Evolutionary conservation across 2,329 filamentous ascomycete species (phyloP), one percentile per base, ranked within the genome.

Genomic region (Phymatotrichopsis omnivora): DNA sequence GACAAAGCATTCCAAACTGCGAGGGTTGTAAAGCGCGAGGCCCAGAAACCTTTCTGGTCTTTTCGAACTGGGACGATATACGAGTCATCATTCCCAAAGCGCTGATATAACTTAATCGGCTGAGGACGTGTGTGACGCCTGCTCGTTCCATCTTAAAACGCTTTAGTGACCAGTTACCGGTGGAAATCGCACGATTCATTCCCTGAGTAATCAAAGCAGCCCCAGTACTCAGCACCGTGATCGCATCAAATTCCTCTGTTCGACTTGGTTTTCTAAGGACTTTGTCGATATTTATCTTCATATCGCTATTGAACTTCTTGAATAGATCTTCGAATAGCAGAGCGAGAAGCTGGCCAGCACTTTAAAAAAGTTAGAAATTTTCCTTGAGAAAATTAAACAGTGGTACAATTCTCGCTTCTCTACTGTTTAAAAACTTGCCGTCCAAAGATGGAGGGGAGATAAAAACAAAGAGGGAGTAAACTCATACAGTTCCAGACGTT

Each of bases 11-110:
- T 57, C 91, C 91, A 68, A 94, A 98, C 57, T 98, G 91, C 1
- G 91, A 98, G 5, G 91, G 87, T 61, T 98, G 91, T 37, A 98
- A 71, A 14, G 93, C 91, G 74, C 91, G 80, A 58, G 93, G 91
- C 55, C 93, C 93, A 61, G 81, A 87, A 51, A 98, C 87, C 65
- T 98, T 98, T 57, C 91, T 72, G 2, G 91, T 96, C 72, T 98
- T 98, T 63, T 98, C 91, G 60, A 98, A 98, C 67, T 98, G 91
- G 73, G 84, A 93, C 63, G 82, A 91, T 60, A 98, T 96, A 64
- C 91, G 76, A 11, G 91, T 98, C 91, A 98, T 98, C 93, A 98
- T 98, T 52, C 93, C 93, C 22, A 98, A 75, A 22, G 91, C 91
- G 53, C 82, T 84, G 63, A 98, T 95, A 61, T 96, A 98, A 64